Percentiles rank a stretch among this genome's conserved stretches.
These are phyloP conservation scores for Termitomyces sp. DNA, from an alignment of 768 basidiomycete genomes.

Conservation along the genomic window DNA sequence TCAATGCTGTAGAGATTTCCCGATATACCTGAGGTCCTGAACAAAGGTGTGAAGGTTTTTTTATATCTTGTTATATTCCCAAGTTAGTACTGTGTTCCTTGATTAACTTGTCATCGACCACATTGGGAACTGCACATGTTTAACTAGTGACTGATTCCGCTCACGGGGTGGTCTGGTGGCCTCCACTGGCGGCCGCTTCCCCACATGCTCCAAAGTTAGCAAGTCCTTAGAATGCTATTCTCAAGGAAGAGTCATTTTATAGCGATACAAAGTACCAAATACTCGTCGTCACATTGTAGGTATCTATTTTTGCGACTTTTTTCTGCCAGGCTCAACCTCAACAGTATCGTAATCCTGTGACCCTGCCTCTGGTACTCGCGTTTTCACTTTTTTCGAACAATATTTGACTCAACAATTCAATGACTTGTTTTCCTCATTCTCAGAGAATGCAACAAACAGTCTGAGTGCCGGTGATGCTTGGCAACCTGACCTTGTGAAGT, in stretches of 20 bases:
- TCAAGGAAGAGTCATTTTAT: slow-evolving; percentile 4
- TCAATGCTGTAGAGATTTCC: not conserved
- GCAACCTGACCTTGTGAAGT: too few species aligned
- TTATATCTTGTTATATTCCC: not conserved
- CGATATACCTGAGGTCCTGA: not conserved
- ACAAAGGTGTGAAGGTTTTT: not conserved
- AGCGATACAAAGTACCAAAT: slow-evolving; percentile 13
- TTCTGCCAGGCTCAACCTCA: not conserved
- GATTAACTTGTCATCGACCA: not conserved
- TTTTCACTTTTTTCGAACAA: not conserved
- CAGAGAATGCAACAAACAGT: slow-evolving; percentile 5
- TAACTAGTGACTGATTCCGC: not conserved
- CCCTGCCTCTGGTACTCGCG: slow-evolving; percentile 8
- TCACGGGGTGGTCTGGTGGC: not conserved
- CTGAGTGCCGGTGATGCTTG: too few species aligned
- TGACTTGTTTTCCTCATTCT: not conserved
- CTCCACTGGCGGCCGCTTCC: not conserved
- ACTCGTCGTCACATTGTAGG: slow-evolving; percentile 9
- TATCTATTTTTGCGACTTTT: not conserved
- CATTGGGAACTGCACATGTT: not conserved
- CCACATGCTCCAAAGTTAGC: not conserved
- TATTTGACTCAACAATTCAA: not conserved
- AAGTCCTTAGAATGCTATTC: not conserved
- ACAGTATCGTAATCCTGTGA: slow-evolving; percentile 8
- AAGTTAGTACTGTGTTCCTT: not conserved